Conservation (phyloP, 2,329 filamentous ascomycete species). For the Aaosphaeria pasadenensis region DNA sequence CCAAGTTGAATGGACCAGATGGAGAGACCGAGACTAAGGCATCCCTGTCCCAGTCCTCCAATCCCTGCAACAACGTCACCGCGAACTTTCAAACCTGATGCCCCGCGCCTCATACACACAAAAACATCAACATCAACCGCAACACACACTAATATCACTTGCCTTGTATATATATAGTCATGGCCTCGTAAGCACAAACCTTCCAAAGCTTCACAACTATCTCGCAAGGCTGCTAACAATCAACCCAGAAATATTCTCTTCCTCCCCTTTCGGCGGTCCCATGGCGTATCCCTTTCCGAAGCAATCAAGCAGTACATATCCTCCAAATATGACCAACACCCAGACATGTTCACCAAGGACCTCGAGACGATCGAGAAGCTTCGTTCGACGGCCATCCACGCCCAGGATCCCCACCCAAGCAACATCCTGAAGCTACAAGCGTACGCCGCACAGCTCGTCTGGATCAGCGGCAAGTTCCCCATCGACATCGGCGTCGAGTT, state of each 20-base stretch:
- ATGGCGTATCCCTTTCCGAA: constrained; percentile 71
- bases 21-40: not conserved
- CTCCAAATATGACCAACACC: constrained; percentile 97
- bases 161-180: constrained; percentile 1
- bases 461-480: constrained; percentile 93
- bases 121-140: constrained; percentile 5
- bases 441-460: constrained; percentile 89
- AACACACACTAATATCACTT: not conserved
- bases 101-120: not conserved
- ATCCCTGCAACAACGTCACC: constrained; percentile 6
- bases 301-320: constrained; percentile 95
- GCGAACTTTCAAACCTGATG: not conserved
- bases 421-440: constrained; percentile 84
- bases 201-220: not conserved
- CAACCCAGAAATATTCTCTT: constrained; percentile 61
- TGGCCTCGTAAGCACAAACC: constrained; percentile 17
- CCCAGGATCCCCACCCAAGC: constrained; percentile 81
- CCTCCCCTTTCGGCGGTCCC: constrained; percentile 84
- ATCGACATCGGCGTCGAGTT: constrained; percentile 96
- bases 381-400: constrained; percentile 81
- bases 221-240: constrained; percentile 5
- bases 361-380: constrained; percentile 81
- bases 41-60: not conserved
- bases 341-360: constrained; percentile 92
- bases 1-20: no score